Percentiles rank a stretch among this genome's conserved stretches.
These are phyloP conservation scores for Yamadazyma songkhlaensis DNA, from an alignment of 1,139 yeast genomes.

Conservation along the genomic window DNA sequence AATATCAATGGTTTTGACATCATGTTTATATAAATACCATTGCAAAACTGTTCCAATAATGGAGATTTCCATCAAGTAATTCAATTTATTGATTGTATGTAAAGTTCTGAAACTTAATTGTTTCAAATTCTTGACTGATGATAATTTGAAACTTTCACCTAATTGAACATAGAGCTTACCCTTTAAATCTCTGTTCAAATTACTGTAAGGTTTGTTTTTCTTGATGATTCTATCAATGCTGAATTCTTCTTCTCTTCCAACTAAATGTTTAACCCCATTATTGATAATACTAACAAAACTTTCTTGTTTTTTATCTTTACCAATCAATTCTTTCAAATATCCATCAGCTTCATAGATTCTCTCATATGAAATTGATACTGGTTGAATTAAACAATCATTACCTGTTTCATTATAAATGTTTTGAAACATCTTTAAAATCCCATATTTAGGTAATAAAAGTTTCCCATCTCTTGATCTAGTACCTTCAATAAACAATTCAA, in stretches of 20 bases:
- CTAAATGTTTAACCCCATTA: conserved; percentile 33
- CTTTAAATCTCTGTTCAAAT: conserved; percentile 17
- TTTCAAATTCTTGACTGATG: conserved; percentile 28
- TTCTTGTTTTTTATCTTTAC: conserved; percentile 55
- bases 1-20: conserved; percentile 18
- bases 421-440: conserved; percentile 53
- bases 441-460: conserved; percentile 61
- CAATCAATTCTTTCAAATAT: conserved; percentile 58
- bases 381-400: conserved; percentile 48
- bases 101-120: conserved; percentile 41
- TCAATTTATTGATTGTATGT: conserved; percentile 37
- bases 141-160: conserved; percentile 32
- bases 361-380: conserved; percentile 62
- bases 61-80: conserved; percentile 38
- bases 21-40: conserved; percentile 23
- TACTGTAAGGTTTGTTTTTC: conserved; percentile 10
- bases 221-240: conserved; percentile 15
- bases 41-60: conserved; percentile 40
- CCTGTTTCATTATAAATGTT: conserved; percentile 43
- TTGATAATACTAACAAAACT: conserved; percentile 34
- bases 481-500: conserved; percentile 68
- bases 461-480: conserved; percentile 68
- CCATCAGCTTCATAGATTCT: conserved; percentile 67
- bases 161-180: conserved; percentile 42
- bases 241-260: conserved; percentile 10